These are phyloP conservation scores for Candida endomychidarum DNA, from an alignment of 805 yeast species.

Conservation along the genomic window DNA sequence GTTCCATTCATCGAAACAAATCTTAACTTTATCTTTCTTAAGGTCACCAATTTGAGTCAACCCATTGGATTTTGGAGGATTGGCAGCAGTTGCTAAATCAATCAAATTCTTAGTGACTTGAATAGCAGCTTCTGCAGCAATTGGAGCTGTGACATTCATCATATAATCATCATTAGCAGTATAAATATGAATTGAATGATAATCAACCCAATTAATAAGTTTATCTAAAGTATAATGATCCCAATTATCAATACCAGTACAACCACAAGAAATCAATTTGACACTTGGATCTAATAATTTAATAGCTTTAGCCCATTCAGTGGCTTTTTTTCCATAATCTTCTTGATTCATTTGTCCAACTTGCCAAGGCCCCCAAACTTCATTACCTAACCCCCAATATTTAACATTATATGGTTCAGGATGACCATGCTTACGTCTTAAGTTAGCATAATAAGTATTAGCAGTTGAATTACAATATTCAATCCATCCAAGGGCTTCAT, in stretches of 20 bases:
- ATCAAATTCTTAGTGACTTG: conserved; percentile 25
- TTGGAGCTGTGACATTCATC: conserved; percentile 27
- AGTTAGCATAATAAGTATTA: conserved; percentile 33
- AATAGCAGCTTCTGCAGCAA: conserved; percentile 33
- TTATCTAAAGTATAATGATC: conserved; percentile 26
- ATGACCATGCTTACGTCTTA: conserved; percentile 32
- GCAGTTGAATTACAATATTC: conserved; percentile 32
- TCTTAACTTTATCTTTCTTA: conserved; percentile 19
- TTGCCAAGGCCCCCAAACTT: conserved; percentile 38
- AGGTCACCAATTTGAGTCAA: conserved; percentile 3
- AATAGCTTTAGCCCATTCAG: conserved; percentile 36
- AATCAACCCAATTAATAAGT: conserved; percentile 23
- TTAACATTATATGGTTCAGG: conserved; percentile 33
- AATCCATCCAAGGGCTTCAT: conserved; percentile 34
- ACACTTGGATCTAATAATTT: conserved; percentile 28
- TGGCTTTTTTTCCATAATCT: conserved; percentile 28
- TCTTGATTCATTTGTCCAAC: conserved; percentile 30
- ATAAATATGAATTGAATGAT: conserved; percentile 32
- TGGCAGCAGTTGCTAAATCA: conserved; percentile 26
- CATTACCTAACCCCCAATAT: conserved; percentile 38
- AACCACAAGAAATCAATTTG: conserved; percentile 28
- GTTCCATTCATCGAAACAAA: conserved; percentile 37
- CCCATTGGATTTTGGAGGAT: conserved; percentile 16
- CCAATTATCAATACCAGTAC: conserved; percentile 29
- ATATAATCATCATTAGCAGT: conserved; percentile 24